Percentiles rank a stretch among this genome's conserved stretches.
Conservation (phyloP, 75 land plant species). For the Cryptomeria japonica region DNA sequence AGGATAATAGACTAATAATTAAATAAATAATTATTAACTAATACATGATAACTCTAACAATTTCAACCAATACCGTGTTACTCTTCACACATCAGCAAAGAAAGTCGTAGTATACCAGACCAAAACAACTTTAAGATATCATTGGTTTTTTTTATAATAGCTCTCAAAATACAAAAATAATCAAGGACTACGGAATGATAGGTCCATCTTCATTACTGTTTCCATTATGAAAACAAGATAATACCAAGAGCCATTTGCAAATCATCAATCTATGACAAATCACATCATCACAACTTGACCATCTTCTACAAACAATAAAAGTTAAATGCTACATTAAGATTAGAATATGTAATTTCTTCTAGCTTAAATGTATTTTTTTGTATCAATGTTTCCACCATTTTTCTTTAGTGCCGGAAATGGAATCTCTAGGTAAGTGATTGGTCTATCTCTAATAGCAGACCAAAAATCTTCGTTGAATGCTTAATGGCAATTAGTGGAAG, state of each 20-base stretch:
- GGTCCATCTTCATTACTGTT: neutral
- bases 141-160: neutral
- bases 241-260: slow-evolving; percentile 1
- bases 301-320: neutral
- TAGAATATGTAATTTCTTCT: neutral
- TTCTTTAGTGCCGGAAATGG: too few species aligned
- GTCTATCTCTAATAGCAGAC: too few species aligned
- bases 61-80: neutral
- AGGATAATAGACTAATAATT: too few species aligned
- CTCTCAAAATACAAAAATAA: neutral
- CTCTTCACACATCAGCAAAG: neutral
- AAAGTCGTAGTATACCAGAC: neutral
- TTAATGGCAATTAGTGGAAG: too few species aligned
- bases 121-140: neutral
- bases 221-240: neutral
- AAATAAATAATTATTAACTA: too few species aligned
- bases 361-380: too few species aligned
- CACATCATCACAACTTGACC: neutral
- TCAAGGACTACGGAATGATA: neutral
- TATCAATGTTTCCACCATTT: too few species aligned
- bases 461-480: too few species aligned
- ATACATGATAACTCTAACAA: too few species aligned
- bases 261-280: neutral
- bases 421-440: too few species aligned
- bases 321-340: neutral